These are phyloP conservation scores for Fusarium bulbicola DNA, from an alignment of 2,329 filamentous ascomycete genomes.

Conservation along the genomic window DNA sequence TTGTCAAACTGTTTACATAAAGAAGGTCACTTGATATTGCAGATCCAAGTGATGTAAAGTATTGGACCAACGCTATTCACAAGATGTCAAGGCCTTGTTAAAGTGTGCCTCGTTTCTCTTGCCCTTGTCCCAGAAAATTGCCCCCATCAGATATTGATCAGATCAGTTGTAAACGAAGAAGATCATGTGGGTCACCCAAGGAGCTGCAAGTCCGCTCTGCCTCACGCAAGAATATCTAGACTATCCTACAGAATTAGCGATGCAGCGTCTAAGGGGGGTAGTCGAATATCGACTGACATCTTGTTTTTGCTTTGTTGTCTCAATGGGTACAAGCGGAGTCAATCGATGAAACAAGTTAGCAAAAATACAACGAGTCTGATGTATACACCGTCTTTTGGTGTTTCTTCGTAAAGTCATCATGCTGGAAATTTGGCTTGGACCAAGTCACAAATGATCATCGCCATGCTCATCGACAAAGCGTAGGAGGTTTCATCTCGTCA, in stretches of 20 bases:
- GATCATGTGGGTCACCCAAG: conserved; percentile 11
- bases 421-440: not conserved
- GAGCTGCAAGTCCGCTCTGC: conserved; percentile 21
- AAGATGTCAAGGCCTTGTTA: not conserved
- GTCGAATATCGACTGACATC: not conserved
- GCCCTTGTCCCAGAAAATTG: not conserved
- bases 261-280: not conserved
- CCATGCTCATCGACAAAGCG: not conserved
- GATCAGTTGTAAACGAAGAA: conserved; percentile 1
- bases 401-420: not conserved
- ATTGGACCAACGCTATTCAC: not conserved
- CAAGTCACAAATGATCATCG: conserved; percentile 21
- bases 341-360: not conserved
- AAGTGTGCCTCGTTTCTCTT: not conserved
- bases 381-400: conserved; percentile 34
- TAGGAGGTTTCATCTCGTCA: conserved; percentile 24
- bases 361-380: not conserved
- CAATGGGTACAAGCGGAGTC: not conserved
- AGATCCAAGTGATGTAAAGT: not conserved
- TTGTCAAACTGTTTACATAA: not conserved
- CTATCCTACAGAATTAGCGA: not conserved
- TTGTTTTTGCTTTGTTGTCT: not conserved
- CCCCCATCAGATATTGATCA: conserved; percentile 8
- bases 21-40: not conserved
- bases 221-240: not conserved